Evolutionary conservation across 2,329 filamentous ascomycete genomes (phyloP), one percentile per base, ranked within the genome.

Genomic region (Aspergillus sojae): DNA sequence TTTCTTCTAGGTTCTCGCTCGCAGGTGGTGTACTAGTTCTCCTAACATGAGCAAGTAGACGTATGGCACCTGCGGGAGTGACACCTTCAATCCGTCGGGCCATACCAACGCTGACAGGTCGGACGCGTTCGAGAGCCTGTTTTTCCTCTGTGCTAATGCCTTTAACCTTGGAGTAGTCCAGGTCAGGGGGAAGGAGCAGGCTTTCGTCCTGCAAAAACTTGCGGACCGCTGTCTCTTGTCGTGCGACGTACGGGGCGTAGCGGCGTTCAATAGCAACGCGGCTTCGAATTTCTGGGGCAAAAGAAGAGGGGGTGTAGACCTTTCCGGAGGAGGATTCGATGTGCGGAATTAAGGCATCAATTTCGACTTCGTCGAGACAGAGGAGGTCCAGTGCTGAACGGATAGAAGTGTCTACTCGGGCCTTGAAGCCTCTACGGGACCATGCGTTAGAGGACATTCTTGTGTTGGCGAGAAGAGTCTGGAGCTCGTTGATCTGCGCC

Each of bases 31-130:
- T 19, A 7, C 45, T 12, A 9, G 57, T 55, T 58, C 32, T 61
- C 16, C 76, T 75, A n/a, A 79, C 74, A 68, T 81, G 72, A 70
- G 79, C 76, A 52, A 83, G 69, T 61, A 83, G 67, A 39, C 79
- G 72, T 63, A 83, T 68, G 7, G 80, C 79, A 36, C 81, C 81
- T 16, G 75, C 74, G 16, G 81, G 81, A 14, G 81, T 83, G 23
- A 85, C 84, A 3, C 94, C 94, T 78, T 99, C 95, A 12, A 97
- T 87, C 16, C 95, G 83, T 56, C 93, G 85, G 36, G 94, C 94
- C 84, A 97, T 95, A 0, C 92, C 94, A 26, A 99, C 83, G 65
- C 88, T 96, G 78, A 96, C 92, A 0, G 95, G 95, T 58, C 87
- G 82, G 1, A 92, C 91, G 2, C 83, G 81, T 63, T 86, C 85